Percentiles rank a stretch among this genome's conserved stretches.
phyloP scores from a whole-genome alignment of 148 eudicot species.

The Mesembryanthemum crystallinum region DNA sequence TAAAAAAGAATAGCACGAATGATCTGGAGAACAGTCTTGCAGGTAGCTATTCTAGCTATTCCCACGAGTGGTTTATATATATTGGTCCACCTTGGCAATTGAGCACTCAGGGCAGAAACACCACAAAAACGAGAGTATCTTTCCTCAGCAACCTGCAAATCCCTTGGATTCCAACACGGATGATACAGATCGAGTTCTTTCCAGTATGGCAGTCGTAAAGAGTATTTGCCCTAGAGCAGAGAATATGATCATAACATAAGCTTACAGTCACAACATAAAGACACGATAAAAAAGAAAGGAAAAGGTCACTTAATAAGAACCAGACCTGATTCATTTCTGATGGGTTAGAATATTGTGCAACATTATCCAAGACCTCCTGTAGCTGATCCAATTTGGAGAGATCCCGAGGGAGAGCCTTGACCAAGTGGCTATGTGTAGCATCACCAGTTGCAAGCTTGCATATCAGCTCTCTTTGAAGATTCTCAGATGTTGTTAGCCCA shows the following conservation, averaged over 20 bases:
- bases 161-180: constrained; percentile 88
- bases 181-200: constrained; percentile 92
- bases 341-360: constrained; percentile 83
- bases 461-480: constrained; percentile 79
- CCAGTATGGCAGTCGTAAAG: constrained; percentile 69
- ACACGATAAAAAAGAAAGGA: neutral
- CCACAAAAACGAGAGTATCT: constrained; percentile 78
- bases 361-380: constrained; percentile 67
- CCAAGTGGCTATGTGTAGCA: constrained; percentile 89
- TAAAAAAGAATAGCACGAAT: constrained; percentile 73
- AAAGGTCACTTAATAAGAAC: constrained; percentile 1
- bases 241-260: neutral
- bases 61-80: constrained; percentile 72
- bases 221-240: constrained; percentile 75
- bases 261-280: constrained; percentile 10
- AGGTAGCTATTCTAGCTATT: constrained; percentile 75
- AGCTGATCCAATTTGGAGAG: constrained; percentile 57
- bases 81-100: constrained; percentile 84
- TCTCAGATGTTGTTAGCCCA: constrained; percentile 64
- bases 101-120: constrained; percentile 71
- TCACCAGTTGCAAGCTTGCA: constrained; percentile 86
- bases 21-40: constrained; percentile 61
- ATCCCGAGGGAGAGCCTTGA: constrained; percentile 82
- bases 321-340: constrained; percentile 92
- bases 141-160: constrained; percentile 89